Percentiles rank a stretch among this genome's conserved stretches.
phyloP scores from a whole-genome alignment of 106 monocot genomes.

The Dactylorhiza incarnata region DNA sequence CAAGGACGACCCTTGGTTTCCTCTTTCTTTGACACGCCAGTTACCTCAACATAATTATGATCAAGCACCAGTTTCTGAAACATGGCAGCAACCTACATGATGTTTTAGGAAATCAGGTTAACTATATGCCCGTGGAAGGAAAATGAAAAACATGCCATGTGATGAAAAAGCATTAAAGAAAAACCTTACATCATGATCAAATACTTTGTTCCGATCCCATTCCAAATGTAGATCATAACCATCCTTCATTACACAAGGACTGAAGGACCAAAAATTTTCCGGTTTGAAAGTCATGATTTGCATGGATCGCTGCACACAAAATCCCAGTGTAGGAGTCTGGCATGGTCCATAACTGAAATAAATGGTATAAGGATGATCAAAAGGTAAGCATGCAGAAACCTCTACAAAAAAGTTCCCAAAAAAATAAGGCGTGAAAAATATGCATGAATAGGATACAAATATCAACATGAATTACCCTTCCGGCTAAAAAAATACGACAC shows the following conservation, averaged over 20 bases:
- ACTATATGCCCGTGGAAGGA: not conserved
- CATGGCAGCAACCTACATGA: constrained; percentile 74
- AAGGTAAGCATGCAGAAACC: not conserved
- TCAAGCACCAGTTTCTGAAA: constrained; percentile 75
- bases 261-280: constrained; percentile 86
- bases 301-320: constrained; percentile 85
- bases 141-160: not conserved
- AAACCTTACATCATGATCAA: constrained; percentile 72
- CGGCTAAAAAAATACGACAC: not conserved
- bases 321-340: constrained; percentile 95
- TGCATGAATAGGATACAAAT: not conserved
- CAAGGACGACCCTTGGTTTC: constrained; percentile 79
- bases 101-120: constrained; percentile 8
- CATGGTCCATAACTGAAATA: constrained; percentile 94
- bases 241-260: constrained; percentile 60
- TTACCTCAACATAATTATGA: constrained; percentile 61
- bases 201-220: constrained; percentile 81
- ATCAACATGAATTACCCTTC: not conserved
- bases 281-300: constrained; percentile 97
- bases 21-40: constrained; percentile 61
- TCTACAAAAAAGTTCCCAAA: not conserved
- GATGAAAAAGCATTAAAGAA: constrained; percentile 7
- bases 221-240: constrained; percentile 81
- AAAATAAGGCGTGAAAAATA: not conserved
- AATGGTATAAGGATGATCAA: not conserved